Evolutionary conservation across 805 yeast genomes (phyloP).

Genomic region (Wickerhamiella cacticola): DNA sequence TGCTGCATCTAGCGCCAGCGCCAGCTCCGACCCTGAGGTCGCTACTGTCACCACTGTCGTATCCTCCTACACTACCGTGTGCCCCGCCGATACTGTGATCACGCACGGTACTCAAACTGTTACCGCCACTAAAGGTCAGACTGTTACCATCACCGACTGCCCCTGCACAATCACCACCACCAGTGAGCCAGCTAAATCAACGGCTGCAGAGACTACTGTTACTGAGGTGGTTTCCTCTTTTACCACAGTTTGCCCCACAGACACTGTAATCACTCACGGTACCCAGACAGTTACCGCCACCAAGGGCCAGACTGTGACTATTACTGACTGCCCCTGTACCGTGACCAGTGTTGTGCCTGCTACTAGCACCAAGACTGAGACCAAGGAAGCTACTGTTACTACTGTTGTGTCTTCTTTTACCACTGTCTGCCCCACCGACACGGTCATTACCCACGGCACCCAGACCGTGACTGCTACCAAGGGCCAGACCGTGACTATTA

Average conservation of each 20-base stretch:
- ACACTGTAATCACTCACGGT: slow-evolving; percentile 6
- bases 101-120: slow-evolving; percentile 3
- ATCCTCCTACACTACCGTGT: not conserved
- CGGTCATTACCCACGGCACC: slow-evolving; percentile 6
- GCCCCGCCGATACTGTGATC: slow-evolving; percentile 6
- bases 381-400: not conserved
- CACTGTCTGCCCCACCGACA: slow-evolving; percentile 1
- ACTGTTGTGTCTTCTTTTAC: not conserved
- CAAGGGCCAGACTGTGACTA: slow-evolving; percentile 9
- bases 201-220: not conserved
- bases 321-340: slow-evolving; percentile 17
- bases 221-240: not conserved
- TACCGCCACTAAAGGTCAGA: slow-evolving; percentile 13
- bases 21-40: not conserved
- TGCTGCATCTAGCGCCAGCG: not conserved
- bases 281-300: slow-evolving; percentile 10
- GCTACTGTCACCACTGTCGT: slow-evolving; percentile 1
- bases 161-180: slow-evolving; percentile 9
- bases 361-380: not conserved
- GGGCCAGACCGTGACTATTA: slow-evolving; percentile 8
- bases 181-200: too few relatives aligned
- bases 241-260: not conserved
- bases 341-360: slow-evolving; percentile 11
- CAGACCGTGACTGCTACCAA: slow-evolving; percentile 11
- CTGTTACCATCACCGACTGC: slow-evolving; percentile 6